Percentiles rank a stretch among this genome's conserved stretches.
Conservation (phyloP, 352 stramenopile genomes). For the Thalassiosira hispida region DNA sequence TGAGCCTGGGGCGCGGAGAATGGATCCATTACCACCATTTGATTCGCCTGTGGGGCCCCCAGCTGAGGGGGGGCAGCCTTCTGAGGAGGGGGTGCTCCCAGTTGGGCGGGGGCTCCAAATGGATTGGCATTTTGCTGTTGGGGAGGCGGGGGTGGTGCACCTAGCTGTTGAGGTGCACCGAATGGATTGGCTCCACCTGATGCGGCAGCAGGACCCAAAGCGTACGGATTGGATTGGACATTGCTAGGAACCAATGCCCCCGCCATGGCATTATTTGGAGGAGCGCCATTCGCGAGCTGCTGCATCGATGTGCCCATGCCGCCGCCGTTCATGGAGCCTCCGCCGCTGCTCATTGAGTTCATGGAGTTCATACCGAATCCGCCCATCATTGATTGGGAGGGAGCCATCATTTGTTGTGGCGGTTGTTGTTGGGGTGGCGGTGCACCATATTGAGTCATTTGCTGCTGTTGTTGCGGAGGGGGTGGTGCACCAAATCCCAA, state of each 20-base stretch:
- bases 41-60: too few relatives aligned
- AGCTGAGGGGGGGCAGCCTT: slow-evolving; percentile 8
- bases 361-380: too few relatives aligned
- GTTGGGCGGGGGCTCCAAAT: slow-evolving; percentile 17
- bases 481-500: too few relatives aligned
- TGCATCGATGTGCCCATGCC: background rate
- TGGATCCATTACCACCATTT: slow-evolving; percentile 36
- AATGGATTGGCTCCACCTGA: slow-evolving; percentile 20
- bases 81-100: too few relatives aligned
- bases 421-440: too few relatives aligned
- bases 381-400: background rate
- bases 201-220: background rate
- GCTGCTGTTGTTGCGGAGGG: too few relatives aligned
- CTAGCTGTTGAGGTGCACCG: slow-evolving; percentile 7
- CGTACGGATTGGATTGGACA: slow-evolving; percentile 33
- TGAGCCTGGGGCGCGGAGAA: slow-evolving; percentile 30
- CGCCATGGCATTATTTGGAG: background rate
- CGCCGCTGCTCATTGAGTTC: too few relatives aligned
- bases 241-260: slow-evolving; percentile 23
- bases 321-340: background rate
- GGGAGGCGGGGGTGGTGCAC: background rate
- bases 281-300: background rate
- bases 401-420: slow-evolving; percentile 3
- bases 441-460: too few relatives aligned
- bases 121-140: slow-evolving; percentile 13